Base-by-base conservation (phyloP, 2,329 filamentous ascomycete genomes). In the Colletotrichum echinochloae region DNA sequence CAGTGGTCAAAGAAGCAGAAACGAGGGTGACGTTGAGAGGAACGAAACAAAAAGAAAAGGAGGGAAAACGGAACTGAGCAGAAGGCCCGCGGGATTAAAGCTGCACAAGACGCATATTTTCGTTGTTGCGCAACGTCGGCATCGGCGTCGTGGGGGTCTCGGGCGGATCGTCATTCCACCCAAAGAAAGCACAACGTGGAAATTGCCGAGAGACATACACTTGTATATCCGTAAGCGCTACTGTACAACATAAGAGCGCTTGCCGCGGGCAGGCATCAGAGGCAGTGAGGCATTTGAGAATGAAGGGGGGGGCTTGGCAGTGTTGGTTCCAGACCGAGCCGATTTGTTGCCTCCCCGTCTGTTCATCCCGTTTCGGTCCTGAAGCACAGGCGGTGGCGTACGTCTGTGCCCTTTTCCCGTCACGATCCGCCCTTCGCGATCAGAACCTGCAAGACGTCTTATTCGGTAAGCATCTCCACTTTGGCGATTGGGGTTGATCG, bases 191-290 rank as follows among this genome's bases (percentile, higher is more conserved):
- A n/a, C n/a, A 16, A 28, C 6, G 18, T 35, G 60, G 44, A 33
- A 26, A 20, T 51, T 46, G 52, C 65, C 65, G 65, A 52, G 51
- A 64, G 49, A 65, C 18, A 9, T n/a, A 28, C n/a, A n/a, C n/a
- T n/a, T n/a, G n/a, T n/a, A n/a, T n/a, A n/a, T n/a, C n/a, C 18
- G 41, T 16, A 46, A 18, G 12, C 30, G 5, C 18, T 33, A 20
- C 49, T 11, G 30, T 20, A 12, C 9, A 39, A 33, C 23, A 14
- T 33, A n/a, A n/a, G n/a, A n/a, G n/a, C n/a, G n/a, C n/a, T n/a
- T n/a, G n/a, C n/a, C n/a, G n/a, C n/a, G n/a, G n/a, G n/a, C n/a
- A n/a, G n/a, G n/a, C n/a, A n/a, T n/a, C n/a, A n/a, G n/a, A n/a
- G n/a, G n/a, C n/a, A n/a, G n/a, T n/a, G n/a, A n/a, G n/a, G n/a